These are phyloP conservation scores for Podosphaera xanthii DNA, from an alignment of 2,329 filamentous ascomycete species.

Conservation along the genomic window DNA sequence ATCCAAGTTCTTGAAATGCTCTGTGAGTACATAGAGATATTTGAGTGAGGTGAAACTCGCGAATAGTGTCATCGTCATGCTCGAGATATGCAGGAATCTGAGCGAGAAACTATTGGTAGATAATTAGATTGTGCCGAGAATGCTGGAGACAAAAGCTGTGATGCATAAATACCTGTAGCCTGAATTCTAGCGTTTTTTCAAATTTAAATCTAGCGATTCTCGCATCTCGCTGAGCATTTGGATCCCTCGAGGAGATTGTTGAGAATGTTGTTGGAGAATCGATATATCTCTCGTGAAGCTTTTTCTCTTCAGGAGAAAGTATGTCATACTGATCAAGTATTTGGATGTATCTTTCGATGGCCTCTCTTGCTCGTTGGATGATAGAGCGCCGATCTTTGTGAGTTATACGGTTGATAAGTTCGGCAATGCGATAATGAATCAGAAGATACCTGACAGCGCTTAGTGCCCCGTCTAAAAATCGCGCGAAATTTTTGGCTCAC, in stretches of 20 bases:
- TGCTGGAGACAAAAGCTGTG: no score
- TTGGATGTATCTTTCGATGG: conserved; percentile 60
- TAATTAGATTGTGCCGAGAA: conserved; percentile 6
- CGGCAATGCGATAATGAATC: conserved; percentile 55
- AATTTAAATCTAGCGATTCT: conserved; percentile 73
- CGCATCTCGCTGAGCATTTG: conserved; percentile 47
- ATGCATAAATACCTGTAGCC: conserved; percentile 38
- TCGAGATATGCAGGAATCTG: conserved; percentile 36
- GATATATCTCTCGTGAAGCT: conserved; percentile 48
- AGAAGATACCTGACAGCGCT: conserved; percentile 40
- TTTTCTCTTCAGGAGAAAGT: conserved; percentile 38
- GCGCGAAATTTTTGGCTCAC: conserved; percentile 17
- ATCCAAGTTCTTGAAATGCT: conserved; percentile 70
- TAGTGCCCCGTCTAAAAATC: conserved; percentile 4
- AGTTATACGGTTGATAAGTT: conserved; percentile 48
- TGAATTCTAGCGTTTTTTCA: conserved; percentile 67
- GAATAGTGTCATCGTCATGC: conserved; percentile 65
- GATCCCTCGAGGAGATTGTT: conserved; percentile 39
- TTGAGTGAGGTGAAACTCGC: conserved; percentile 56
- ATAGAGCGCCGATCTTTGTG: conserved; percentile 36
- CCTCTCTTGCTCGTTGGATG: conserved; percentile 38
- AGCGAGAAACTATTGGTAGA: conserved; percentile 26
- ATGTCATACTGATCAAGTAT: conserved; percentile 60
- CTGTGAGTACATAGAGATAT: conserved; percentile 52
- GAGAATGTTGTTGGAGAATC: conserved; percentile 53